A percentile compares a stretch with the other conserved stretches of the same genome.
These are phyloP conservation scores for Lineolata rhizophorae DNA, from an alignment of 495 filamentous ascomycete genomes.

Conservation along the genomic window DNA sequence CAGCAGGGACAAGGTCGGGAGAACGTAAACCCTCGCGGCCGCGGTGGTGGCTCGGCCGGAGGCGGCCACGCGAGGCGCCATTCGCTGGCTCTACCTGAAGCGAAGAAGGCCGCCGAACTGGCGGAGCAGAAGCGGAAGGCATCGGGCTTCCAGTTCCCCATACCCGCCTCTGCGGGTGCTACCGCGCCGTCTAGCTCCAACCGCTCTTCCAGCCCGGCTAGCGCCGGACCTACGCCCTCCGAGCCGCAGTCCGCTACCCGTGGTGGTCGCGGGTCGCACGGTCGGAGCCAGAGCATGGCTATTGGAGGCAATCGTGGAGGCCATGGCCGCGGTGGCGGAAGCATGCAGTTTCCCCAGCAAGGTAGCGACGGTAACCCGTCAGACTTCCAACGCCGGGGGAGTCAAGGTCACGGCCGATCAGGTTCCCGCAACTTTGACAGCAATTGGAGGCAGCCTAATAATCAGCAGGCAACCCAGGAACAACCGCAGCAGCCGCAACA, in stretches of 20 bases:
- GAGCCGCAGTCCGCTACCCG: constrained; percentile 27
- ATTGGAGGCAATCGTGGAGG: constrained; percentile 34
- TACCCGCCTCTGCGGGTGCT: constrained; percentile 37
- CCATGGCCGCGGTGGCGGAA: constrained; percentile 39
- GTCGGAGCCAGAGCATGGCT: constrained; percentile 50
- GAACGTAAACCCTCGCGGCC: constrained; percentile 46
- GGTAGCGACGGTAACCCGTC: constrained; percentile 14
- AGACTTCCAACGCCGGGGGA: constrained; percentile 53
- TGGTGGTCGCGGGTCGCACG: constrained; percentile 26
- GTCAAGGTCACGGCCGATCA: constrained; percentile 54
- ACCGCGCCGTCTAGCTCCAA: constrained; percentile 13
- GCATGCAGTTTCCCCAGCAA: constrained; percentile 49
- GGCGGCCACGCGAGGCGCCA: constrained; percentile 84
- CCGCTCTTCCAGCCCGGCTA: constrained; percentile 23
- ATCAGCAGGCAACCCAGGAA: constrained; percentile 28
- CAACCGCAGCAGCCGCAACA: constrained; percentile 29
- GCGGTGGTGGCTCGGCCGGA: constrained; percentile 42
- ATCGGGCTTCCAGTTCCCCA: constrained; percentile 84
- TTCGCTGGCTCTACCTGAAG: constrained; percentile 83
- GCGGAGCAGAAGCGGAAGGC: constrained; percentile 94
- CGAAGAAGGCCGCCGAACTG: constrained; percentile 90
- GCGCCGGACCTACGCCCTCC: constrained; percentile 19
- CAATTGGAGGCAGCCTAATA: constrained; percentile 87
- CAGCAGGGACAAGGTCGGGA: constrained; percentile 42
- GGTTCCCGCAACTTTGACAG: constrained; percentile 86